Base-by-base conservation (phyloP, 2,329 filamentous ascomycete species). In the Aureobasidium sp. region DNA sequence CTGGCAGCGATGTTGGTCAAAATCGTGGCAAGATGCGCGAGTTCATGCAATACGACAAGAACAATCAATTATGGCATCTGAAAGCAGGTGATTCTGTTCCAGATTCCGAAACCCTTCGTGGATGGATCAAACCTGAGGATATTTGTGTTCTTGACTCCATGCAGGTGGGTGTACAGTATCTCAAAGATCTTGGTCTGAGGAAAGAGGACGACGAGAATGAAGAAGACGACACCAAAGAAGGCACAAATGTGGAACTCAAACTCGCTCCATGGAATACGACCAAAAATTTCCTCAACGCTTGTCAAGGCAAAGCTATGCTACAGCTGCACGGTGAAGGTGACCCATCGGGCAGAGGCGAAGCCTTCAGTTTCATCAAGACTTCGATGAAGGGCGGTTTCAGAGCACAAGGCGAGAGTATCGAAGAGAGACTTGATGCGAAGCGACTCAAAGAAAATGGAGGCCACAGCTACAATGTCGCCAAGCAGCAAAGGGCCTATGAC, bases 341-440 rank as follows among this genome's bases (percentile, higher is more conserved):
- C 65, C 93, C 93, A 3, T 95, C 91, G 0, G 90, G 90, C 21
- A 86, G 90, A 62, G 93, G 93, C 2, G 83, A 96, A 56, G 93
- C 88, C 2, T 95, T 97, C 74, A 96, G 88, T 66, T 96, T 98
- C 68, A 90, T 98, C 68, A 90, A 93, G 65, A 96, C 90, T 0
- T 95, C 89, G 1, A 98, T 98, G 93, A 98, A 98, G 70, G 93
- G 93, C 57, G 93, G 93, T 0, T 98, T 96, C 69, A 88, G 90
- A 64, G 86, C 90, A 17, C 80, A 94, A 22, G 90, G 89, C 17
- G 89, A 95, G 67, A 90, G 88, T 63, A 88, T 90, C 57, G 86
- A 89, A 63, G 86, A 90, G 57, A 88, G 90, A 66, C 82, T 93
- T 58, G 88, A 90, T 65, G 87, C 87, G 14, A 91, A 93, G 63